Evolutionary conservation across 306 rosid genomes (phyloP), one percentile per base, ranked within the genome.

Genomic region (Carpinus fangiana): DNA sequence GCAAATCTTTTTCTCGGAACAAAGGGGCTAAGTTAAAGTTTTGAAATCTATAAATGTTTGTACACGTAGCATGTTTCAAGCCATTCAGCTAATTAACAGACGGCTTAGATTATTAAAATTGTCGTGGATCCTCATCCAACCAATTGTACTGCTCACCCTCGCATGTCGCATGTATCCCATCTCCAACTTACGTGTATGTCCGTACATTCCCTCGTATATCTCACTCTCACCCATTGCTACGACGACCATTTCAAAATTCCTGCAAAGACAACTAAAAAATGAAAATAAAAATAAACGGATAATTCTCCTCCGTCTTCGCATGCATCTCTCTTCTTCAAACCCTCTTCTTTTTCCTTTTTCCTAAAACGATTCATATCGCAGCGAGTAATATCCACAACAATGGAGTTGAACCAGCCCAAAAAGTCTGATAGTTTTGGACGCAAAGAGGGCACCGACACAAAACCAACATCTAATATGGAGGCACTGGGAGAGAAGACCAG

Each of bases 201-300:
- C 94, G 73, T 83, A 75, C 87, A 21, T 81, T 86, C 56, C 82
- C 75, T 70, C 61, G 20, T 56, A 31, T 68, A 68, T 43, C 81
- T 57, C 80, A 45, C 76, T 21, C 67, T 3, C 73, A 55, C 61
- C 8, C 79, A 38, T 28, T 38, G 13, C 17, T 54, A 20, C 82
- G 77, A 82, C 48, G 91, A 90, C 92, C 86, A 48, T 75, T 89
- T 89, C 87, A 84, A 89, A 46, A 73, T 59, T 77, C 45, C 65
- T 48, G 43, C 34, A 38, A 23, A 47, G 43, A 9, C 23, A 55
- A n/a, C 23, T 10, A 11, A 73, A n/a, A 13, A 62, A 46, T 11
- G 14, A 64, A 51, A 75, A 73, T 57, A 20, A 4, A 43, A 20
- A 64, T 12, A 65, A 59, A 77, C 66, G 57, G 72, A 79, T 83